Evolutionary conservation across 2,329 filamentous ascomycete species (phyloP).

Genomic region (Calonectria henricotiae): DNA sequence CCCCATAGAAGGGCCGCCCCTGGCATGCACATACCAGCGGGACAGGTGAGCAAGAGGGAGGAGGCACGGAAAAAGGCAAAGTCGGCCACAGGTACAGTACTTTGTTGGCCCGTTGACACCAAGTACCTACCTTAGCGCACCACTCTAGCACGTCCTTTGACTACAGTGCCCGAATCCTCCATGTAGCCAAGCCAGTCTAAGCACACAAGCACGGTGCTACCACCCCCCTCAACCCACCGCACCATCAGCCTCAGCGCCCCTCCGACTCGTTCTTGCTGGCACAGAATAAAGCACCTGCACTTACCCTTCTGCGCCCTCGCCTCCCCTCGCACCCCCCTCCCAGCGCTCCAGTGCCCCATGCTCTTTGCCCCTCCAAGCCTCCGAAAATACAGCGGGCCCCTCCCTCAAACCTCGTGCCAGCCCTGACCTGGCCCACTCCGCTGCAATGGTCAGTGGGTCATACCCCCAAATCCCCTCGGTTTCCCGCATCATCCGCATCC

Average conservation of each 20-base stretch:
- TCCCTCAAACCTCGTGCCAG: conserved; percentile 49
- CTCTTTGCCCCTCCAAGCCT: conserved; percentile 33
- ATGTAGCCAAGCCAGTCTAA: conserved; percentile 9
- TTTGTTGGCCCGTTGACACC: conserved; percentile 22
- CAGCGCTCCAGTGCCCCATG: conserved; percentile 35
- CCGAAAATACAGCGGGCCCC: conserved; percentile 40
- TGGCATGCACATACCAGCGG: conserved; percentile 28
- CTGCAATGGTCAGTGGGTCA: conserved; percentile 41
- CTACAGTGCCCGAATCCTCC: conserved; percentile 12
- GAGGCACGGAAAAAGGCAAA: conserved; percentile 24
- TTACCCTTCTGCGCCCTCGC: conserved; percentile 6
- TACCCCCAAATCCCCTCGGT: conserved; percentile 42
- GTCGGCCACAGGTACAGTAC: conserved; percentile 14
- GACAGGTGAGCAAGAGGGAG: conserved; percentile 14
- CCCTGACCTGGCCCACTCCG: conserved; percentile 39
- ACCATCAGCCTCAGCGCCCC: conserved; percentile 27
- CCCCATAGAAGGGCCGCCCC: conserved; percentile 30
- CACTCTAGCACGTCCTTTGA: conserved; percentile 20
- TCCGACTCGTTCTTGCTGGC: neutral
- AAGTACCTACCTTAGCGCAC: conserved; percentile 51
- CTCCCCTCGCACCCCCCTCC: conserved; percentile 34
- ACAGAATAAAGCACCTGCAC: conserved; percentile 19
- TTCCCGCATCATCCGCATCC: conserved; percentile 46
- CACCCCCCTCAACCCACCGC: conserved; percentile 31
- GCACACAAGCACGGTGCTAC: conserved; percentile 15